Evolutionary conservation across 306 rosid species (phyloP).

Genomic region (Inga oerstediana): DNA sequence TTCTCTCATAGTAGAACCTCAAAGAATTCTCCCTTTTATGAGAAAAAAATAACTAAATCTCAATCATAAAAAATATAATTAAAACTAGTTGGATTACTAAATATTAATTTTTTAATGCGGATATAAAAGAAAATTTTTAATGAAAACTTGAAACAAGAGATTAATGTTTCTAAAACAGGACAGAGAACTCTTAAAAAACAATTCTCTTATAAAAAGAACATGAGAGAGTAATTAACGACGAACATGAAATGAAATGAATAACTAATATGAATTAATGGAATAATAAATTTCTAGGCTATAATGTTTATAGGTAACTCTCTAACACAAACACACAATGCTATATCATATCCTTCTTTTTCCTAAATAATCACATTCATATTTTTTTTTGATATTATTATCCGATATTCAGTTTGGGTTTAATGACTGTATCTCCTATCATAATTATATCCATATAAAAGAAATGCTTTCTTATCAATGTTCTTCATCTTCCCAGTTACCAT

Average conservation of each 20-base stretch:
- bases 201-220: no score
- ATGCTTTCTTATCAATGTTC: background rate
- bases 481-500: slow-evolving; percentile 35
- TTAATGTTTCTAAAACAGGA: no score
- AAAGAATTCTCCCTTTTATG: background rate
- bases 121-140: no score
- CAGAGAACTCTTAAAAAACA: no score
- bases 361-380: background rate
- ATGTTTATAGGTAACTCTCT: background rate
- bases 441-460: background rate
- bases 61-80: no score
- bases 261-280: background rate
- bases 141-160: no score
- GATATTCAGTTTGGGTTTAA: fast-evolving
- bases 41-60: no score
- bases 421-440: no score
- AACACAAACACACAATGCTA: background rate
- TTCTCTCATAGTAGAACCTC: background rate
- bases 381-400: no score
- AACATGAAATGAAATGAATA: background rate
- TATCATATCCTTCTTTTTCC: background rate
- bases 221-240: background rate
- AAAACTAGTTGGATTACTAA: no score
- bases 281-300: background rate
- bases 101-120: no score